A percentile compares a stretch with the other conserved stretches of the same genome.
Evolutionary conservation across 2,329 filamentous ascomycete genomes (phyloP).

Genomic region (Ascochyta pisi): DNA sequence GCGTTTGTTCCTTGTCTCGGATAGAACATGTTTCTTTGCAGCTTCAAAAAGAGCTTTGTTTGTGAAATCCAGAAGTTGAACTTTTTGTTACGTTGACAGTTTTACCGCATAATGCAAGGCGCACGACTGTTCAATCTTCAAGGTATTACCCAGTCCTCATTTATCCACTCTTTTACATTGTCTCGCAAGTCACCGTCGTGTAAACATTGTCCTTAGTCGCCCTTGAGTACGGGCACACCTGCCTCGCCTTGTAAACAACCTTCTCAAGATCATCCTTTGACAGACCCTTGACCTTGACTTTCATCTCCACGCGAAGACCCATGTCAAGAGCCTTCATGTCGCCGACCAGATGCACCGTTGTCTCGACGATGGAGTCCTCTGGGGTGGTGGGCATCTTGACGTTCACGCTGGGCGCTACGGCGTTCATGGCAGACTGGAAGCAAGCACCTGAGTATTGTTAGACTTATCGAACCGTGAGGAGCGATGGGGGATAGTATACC

Average conservation of each 20-base stretch:
- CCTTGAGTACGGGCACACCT: conserved; percentile 46
- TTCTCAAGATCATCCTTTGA: conserved; percentile 46
- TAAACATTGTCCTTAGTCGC: conserved; percentile 46
- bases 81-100: no score
- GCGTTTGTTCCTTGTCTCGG: no score
- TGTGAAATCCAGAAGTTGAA: no score
- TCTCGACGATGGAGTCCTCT: conserved; percentile 52
- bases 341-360: conserved; percentile 54
- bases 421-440: conserved; percentile 58
- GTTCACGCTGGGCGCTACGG: conserved; percentile 49
- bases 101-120: neutral
- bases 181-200: conserved; percentile 30
- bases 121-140: neutral
- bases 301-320: conserved; percentile 54
- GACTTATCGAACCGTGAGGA: neutral
- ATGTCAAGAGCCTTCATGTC: conserved; percentile 55
- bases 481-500: conserved; percentile 27
- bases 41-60: no score
- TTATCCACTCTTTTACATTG: conserved; percentile 21
- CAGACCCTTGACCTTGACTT: conserved; percentile 45
- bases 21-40: no score
- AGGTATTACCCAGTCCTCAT: neutral
- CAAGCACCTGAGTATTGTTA: conserved; percentile 41
- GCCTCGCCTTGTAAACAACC: conserved; percentile 44
- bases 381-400: conserved; percentile 51